These are phyloP conservation scores for Aspergillus wentii DNA, from an alignment of 495 filamentous ascomycete genomes.

Conservation along the genomic window DNA sequence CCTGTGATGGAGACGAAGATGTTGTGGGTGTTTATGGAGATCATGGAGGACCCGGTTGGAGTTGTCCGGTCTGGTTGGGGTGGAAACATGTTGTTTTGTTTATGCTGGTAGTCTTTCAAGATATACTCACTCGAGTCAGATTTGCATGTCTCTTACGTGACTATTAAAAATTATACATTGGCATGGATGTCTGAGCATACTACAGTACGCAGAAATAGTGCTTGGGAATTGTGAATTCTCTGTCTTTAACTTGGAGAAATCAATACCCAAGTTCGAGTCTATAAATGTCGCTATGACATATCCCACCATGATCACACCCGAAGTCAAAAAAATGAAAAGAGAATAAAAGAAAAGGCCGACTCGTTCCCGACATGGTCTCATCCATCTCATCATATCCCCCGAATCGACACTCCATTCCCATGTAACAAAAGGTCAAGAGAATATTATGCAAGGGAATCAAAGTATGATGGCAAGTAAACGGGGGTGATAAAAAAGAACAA, in stretches of 20 bases:
- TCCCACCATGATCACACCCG: slow-evolving; percentile 5
- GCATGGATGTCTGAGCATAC: too few relatives aligned
- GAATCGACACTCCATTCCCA: slow-evolving; percentile 7
- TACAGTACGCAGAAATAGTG: too few relatives aligned
- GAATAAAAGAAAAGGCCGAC: too few relatives aligned
- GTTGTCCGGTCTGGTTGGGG: too few relatives aligned
- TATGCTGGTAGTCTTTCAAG: too few relatives aligned
- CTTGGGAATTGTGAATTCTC: too few relatives aligned
- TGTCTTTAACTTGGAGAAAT: neutral
- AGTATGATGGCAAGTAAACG: slow-evolving; percentile 11
- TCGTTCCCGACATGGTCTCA: slow-evolving; percentile 12
- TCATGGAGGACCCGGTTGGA: slow-evolving; percentile 22
- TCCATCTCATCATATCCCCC: slow-evolving; percentile 11
- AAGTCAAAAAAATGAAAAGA: slow-evolving; percentile 7
- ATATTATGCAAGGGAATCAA: slow-evolving; percentile 17
- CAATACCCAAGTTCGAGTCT: slow-evolving; percentile 22
- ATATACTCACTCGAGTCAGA: too few relatives aligned
- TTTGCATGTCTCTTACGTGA: too few relatives aligned
- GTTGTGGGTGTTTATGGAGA: slow-evolving; percentile 25
- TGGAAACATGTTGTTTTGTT: too few relatives aligned
- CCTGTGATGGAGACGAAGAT: slow-evolving; percentile 50
- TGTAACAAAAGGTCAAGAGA: slow-evolving; percentile 11
- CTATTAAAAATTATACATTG: too few relatives aligned
- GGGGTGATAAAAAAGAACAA: slow-evolving; percentile 6
- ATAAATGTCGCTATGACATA: slow-evolving; percentile 17